A percentile compares a stretch with the other conserved stretches of the same genome.
These are phyloP conservation scores for Thelonectria olida DNA, from an alignment of 2,329 filamentous ascomycete species.

Conservation along the genomic window DNA sequence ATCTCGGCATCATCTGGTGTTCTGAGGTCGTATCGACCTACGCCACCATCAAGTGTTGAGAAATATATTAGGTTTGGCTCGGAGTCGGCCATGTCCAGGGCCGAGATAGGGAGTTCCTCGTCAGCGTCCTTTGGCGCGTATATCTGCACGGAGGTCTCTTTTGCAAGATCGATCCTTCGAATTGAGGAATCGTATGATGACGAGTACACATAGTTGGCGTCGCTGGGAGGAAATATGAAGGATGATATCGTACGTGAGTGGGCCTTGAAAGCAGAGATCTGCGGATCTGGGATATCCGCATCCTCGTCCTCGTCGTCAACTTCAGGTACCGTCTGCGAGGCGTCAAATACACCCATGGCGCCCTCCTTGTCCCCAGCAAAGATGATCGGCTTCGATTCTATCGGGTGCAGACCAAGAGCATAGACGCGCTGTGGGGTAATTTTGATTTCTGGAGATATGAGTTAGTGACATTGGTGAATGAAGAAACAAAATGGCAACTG, in stretches of 20 bases:
- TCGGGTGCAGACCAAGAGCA: conserved; percentile 88
- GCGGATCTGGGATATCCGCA: conserved; percentile 71
- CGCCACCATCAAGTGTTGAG: conserved; percentile 82
- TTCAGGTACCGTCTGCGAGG: conserved; percentile 72
- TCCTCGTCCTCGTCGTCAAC: conserved; percentile 76
- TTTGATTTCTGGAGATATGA: conserved; percentile 74
- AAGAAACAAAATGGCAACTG: conserved; percentile 34
- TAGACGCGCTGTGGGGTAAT: conserved; percentile 90
- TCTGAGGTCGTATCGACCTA: conserved; percentile 85
- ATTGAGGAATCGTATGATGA: conserved; percentile 95
- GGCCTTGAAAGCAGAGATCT: conserved; percentile 89
- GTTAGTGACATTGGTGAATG: neutral
- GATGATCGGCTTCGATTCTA: conserved; percentile 82
- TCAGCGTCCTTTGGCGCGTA: conserved; percentile 77
- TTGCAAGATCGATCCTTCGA: conserved; percentile 83
- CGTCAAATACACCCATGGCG: conserved; percentile 90
- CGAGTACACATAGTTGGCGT: conserved; percentile 80
- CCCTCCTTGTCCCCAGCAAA: conserved; percentile 97
- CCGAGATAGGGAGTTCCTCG: conserved; percentile 82
- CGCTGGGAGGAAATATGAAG: conserved; percentile 79
- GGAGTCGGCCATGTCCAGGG: conserved; percentile 78
- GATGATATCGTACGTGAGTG: conserved; percentile 89
- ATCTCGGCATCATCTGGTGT: conserved; percentile 66
- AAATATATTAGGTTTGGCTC: conserved; percentile 84
- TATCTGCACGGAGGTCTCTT: conserved; percentile 80